These are phyloP conservation scores for Linum trigynum DNA, from an alignment of 345 rosid species.

Conservation along the genomic window DNA sequence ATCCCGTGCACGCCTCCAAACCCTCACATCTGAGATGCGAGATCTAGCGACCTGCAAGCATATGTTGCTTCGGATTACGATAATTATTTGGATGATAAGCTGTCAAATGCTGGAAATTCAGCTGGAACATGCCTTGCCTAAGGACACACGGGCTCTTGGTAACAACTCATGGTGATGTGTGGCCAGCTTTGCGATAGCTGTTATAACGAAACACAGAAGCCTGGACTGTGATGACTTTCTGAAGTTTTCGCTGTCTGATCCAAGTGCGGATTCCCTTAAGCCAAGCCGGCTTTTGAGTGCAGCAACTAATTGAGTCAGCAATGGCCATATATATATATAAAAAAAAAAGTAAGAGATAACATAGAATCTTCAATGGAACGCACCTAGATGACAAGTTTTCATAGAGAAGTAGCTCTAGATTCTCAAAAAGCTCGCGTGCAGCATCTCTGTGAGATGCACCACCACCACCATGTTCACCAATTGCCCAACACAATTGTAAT, in stretches of 20 bases:
- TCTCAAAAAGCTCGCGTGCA: slow-evolving; percentile 96
- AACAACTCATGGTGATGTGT: slow-evolving; percentile 70
- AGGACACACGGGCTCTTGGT: slow-evolving; percentile 93
- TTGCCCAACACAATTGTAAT: slow-evolving; percentile 91
- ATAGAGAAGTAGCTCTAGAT: slow-evolving; percentile 77
- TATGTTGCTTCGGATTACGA: neutral
- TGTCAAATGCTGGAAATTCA: neutral
- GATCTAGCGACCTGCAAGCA: slow-evolving; percentile 70
- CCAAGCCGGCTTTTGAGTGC: slow-evolving; percentile 59
- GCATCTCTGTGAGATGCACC: slow-evolving; percentile 78
- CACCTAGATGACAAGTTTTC: slow-evolving; percentile 91
- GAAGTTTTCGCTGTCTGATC: slow-evolving; percentile 28
- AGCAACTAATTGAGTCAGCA: slow-evolving; percentile 5
- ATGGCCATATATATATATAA: neutral
- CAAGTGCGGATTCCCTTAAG: slow-evolving; percentile 42
- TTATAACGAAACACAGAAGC: slow-evolving; percentile 86
- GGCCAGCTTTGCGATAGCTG: slow-evolving; percentile 89
- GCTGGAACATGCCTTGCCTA: slow-evolving; percentile 63
- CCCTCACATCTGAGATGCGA: slow-evolving; percentile 69
- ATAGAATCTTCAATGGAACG: neutral
- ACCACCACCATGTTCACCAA: slow-evolving; percentile 96
- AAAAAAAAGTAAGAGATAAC: neutral
- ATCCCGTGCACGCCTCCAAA: slow-evolving; percentile 77
- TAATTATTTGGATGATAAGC: neutral
- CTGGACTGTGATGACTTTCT: slow-evolving; percentile 65